Evolutionary conservation across 805 yeast species (phyloP).

Genomic region (Kazachstania bromeliacearum): DNA sequence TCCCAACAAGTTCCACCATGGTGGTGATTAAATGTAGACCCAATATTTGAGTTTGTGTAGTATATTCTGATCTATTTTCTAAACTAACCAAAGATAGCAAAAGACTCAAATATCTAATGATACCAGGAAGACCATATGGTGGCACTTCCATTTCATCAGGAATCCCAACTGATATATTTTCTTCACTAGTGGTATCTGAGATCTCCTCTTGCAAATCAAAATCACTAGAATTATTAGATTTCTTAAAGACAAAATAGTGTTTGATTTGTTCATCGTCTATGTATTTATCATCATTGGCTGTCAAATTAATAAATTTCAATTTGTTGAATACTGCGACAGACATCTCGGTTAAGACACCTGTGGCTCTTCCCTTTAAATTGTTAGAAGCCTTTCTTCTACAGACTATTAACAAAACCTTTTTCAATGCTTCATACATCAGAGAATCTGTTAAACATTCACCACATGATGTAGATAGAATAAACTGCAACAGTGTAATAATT

Average conservation of each 20-base stretch:
- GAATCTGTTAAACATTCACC: slow-evolving; percentile 66
- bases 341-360: slow-evolving; percentile 62
- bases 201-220: slow-evolving; percentile 7
- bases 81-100: slow-evolving; percentile 76
- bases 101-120: slow-evolving; percentile 66
- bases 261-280: slow-evolving; percentile 14
- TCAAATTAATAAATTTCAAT: slow-evolving; percentile 34
- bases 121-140: slow-evolving; percentile 63
- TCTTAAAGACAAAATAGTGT: slow-evolving; percentile 2
- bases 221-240: slow-evolving; percentile 2
- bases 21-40: slow-evolving; percentile 68
- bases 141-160: slow-evolving; percentile 3
- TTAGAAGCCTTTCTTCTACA: slow-evolving; percentile 88
- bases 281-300: slow-evolving; percentile 9
- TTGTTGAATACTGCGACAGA: slow-evolving; percentile 59
- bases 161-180: not conserved
- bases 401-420: slow-evolving; percentile 83
- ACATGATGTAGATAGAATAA: slow-evolving; percentile 52
- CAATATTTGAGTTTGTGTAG: slow-evolving; percentile 46
- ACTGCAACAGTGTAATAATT: slow-evolving; percentile 69
- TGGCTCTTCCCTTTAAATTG: slow-evolving; percentile 79
- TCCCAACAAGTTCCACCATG: slow-evolving; percentile 75
- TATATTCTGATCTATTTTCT: slow-evolving; percentile 70
- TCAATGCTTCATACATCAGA: slow-evolving; percentile 76
- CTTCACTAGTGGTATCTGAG: slow-evolving; percentile 2